These are phyloP conservation scores for Dissoconium aciculare DNA, from an alignment of 2,329 filamentous ascomycete species.

Conservation along the genomic window DNA sequence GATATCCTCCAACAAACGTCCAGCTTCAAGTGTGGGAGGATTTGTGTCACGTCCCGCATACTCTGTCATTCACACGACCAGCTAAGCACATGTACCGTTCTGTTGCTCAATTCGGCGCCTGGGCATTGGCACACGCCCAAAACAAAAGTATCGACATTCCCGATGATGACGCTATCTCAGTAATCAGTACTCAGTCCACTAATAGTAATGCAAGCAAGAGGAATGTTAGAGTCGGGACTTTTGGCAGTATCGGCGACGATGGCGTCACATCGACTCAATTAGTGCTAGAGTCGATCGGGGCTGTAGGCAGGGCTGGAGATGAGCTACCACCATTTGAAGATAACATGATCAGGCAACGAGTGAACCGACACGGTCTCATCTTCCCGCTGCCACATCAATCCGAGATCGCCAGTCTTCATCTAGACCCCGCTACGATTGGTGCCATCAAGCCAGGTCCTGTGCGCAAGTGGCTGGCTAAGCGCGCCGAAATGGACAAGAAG, in stretches of 20 bases:
- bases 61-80: conserved; percentile 87
- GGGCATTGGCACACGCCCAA: conserved; percentile 74
- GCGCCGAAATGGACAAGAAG: conserved; percentile 55
- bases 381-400: conserved; percentile 49
- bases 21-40: conserved; percentile 95
- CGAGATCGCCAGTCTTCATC: conserved; percentile 50
- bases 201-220: conserved; percentile 8
- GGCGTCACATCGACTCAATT: conserved; percentile 14
- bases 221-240: conserved; percentile 16
- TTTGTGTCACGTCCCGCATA: conserved; percentile 80
- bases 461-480: conserved; percentile 66
- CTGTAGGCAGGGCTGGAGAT: conserved; percentile 78
- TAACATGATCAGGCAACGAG: conserved; percentile 83
- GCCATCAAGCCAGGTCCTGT: conserved; percentile 68
- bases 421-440: conserved; percentile 54
- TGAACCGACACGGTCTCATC: conserved; percentile 63
- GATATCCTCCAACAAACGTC: conserved; percentile 72
- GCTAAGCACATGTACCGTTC: conserved; percentile 93
- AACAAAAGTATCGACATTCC: conserved; percentile 64
- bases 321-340: conserved; percentile 62
- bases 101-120: conserved; percentile 83
- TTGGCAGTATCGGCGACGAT: conserved; percentile 12
- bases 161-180: conserved; percentile 61
- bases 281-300: conserved; percentile 14
- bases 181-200: conserved; percentile 46